Base-by-base conservation (phyloP, 1,284 basidiomycete genomes). In the Exobasidium cylindrosporum region DNA sequence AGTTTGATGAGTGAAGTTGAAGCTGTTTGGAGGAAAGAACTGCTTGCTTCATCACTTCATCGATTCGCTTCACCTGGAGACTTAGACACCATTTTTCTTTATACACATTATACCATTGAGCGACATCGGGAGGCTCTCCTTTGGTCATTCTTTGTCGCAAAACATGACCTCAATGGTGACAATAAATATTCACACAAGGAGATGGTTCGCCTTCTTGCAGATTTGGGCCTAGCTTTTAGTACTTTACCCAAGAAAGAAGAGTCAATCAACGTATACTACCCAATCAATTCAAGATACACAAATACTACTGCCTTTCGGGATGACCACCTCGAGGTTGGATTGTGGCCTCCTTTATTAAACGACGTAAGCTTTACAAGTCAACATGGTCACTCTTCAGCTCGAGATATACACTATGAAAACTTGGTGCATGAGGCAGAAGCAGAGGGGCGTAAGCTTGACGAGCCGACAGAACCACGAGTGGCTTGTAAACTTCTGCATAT, bases 71-170 rank as follows among this genome's bases (percentile, higher is more conserved):
- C 47, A 2, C 26, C n/a, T 23, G 26, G 21, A 2, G 26, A 24
- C 21, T 21, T 50, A 2, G 35, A 40, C 17, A 17, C 17, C 35
- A 17, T 40, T 7, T 40, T 10, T 17, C 35, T 40, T 7, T 40
- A 40, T 17, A 40, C 35, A 17, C 69, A 70, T 58, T 66, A 63
- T 52, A 63, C 69, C 3, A 54, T 76, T 14, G 73, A 76, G 50
- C 61, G 73, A 2, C 73, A 73, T 54, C 63, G 73, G 2, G 72
- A 76, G 55, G 74, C 74, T 3, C n/a, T 72, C 40, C 63, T 76
- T 13, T 76, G 74, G 74, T 64, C 57, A 52, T 74, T 69, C 53
- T 63, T 76, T 57, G 57, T 76, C 46, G 60, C 70, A 1, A 61
- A 35, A 32, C 21, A 68, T 24, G 73, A 76, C 46, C 26, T 35